These are phyloP conservation scores for Sanguinoderma infundibulare DNA, from an alignment of 1,284 basidiomycete species.

Conservation along the genomic window DNA sequence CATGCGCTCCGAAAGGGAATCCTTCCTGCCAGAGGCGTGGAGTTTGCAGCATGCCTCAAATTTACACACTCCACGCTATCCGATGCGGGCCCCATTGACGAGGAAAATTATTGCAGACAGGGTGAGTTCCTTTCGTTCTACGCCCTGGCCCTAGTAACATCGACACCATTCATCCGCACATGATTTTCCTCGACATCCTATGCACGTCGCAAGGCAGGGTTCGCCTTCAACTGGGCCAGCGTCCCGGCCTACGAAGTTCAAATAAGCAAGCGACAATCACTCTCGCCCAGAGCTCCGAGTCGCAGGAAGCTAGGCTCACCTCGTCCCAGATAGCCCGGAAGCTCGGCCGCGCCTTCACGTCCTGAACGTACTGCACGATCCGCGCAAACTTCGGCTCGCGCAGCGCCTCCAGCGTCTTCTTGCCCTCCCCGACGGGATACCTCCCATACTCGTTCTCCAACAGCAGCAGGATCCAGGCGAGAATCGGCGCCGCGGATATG, in stretches of 20 bases:
- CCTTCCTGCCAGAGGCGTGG: conserved; percentile 86
- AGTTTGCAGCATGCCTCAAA: conserved; percentile 80
- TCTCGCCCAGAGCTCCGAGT: too few relatives aligned
- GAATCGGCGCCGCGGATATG: too few relatives aligned
- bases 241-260: too few relatives aligned
- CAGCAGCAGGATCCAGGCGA: too few relatives aligned
- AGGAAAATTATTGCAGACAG: too few relatives aligned
- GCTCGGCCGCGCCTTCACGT: conserved; percentile 30
- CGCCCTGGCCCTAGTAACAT: background rate
- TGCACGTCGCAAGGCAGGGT: background rate
- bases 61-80: conserved; percentile 74
- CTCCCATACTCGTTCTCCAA: conserved; percentile 18
- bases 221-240: too few relatives aligned
- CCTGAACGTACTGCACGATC: conserved; percentile 29
- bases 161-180: background rate
- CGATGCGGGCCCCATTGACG: conserved; percentile 36
- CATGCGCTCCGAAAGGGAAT: conserved; percentile 85
- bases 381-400: conserved; percentile 26
- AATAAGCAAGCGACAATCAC: too few relatives aligned
- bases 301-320: too few relatives aligned
- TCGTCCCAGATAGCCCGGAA: conserved; percentile 33
- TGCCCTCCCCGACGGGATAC: conserved; percentile 4
- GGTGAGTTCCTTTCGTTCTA: too few relatives aligned
- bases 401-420: conserved; percentile 16
- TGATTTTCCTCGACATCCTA: too few relatives aligned